Evolutionary conservation across 2,329 filamentous ascomycete genomes (phyloP).

Genomic region (Apiospora koreana): DNA sequence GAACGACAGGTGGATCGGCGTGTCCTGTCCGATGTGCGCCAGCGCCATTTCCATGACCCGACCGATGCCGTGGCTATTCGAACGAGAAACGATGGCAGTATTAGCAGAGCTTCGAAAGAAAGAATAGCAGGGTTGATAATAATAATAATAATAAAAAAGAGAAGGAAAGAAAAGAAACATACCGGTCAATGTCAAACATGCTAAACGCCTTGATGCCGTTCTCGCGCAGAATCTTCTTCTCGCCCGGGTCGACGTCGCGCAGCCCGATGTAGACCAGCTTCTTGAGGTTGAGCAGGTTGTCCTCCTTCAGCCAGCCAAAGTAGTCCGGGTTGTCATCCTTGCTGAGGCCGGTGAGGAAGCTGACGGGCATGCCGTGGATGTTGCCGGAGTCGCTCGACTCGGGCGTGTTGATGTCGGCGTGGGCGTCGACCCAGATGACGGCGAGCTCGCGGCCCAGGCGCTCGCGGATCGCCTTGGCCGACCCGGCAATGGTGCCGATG

Average conservation of each 20-base stretch:
- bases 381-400: conserved; percentile 89
- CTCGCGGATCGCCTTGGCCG: conserved; percentile 83
- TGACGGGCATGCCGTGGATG: conserved; percentile 96
- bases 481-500: conserved; percentile 88
- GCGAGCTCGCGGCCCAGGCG: conserved; percentile 80
- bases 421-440: conserved; percentile 98
- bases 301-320: conserved; percentile 86
- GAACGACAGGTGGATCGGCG: conserved; percentile 95
- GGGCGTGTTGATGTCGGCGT: conserved; percentile 96
- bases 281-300: conserved; percentile 67
- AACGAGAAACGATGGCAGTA: neutral
- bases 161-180: conserved; percentile 30
- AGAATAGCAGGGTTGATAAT: neutral
- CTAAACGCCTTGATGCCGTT: conserved; percentile 93
- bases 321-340: conserved; percentile 73
- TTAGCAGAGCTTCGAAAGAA: neutral
- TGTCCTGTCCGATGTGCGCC: conserved; percentile 90
- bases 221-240: conserved; percentile 89
- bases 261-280: conserved; percentile 98
- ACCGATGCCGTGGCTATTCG: conserved; percentile 79
- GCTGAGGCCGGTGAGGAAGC: conserved; percentile 85
- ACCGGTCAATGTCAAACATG: conserved; percentile 97
- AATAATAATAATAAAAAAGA: neutral
- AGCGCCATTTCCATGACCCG: conserved; percentile 98
- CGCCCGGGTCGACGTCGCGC: conserved; percentile 86